Evolutionary conservation across 2,329 filamentous ascomycete genomes (phyloP), one percentile per base, ranked within the genome.

Genomic region (Waltergamsia citrina): DNA sequence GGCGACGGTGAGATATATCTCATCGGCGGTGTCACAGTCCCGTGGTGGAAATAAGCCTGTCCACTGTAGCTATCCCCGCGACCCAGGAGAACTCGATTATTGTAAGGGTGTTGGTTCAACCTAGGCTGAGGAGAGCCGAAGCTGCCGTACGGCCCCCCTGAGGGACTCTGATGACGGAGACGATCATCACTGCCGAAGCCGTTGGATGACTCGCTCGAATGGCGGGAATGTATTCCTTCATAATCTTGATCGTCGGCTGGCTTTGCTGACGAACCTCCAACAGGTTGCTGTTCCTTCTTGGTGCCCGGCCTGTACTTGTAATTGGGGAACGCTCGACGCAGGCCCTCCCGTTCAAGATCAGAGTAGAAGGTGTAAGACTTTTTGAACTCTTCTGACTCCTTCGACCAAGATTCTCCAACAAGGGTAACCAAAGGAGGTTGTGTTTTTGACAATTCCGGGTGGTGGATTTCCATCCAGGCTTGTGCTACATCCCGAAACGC

Each of bases 271-370:
- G 11, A 9, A 7, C 14, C 26, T 27, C 32, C 31, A 16, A 19
- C n/a, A n/a, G n/a, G n/a, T n/a, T n/a, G 6, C 3, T 18, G 26
- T 11, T 10, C 19, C 19, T 35, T 35, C 19, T 35, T 35, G 17
- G 33, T 21, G 9, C 33, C 33, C 18, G 35, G 35, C n/a, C 30
- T 30, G 30, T 37, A 37, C n/a, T 26, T 33, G 35, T 37, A 37
- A 15, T 37, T 10, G n/a, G 35, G 35, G 20, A 37, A 37, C 16
- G 35, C 35, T 10, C 29, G 29, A 17, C 24, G 15, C 7, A 33
- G 18, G n/a, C 31, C 31, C 15, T 22, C 12, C 24, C 29, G 33
- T 26, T 37, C 35, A 12, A 33, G 23, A 12, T 37, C 31, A 4
- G 35, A 36, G 16, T 32, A 36, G 17, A 17, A 18, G 3, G 20